A percentile compares a stretch with the other conserved stretches of the same genome.
Conservation (phyloP, 768 basidiomycete species). For the Tricholoma flavovirens region DNA sequence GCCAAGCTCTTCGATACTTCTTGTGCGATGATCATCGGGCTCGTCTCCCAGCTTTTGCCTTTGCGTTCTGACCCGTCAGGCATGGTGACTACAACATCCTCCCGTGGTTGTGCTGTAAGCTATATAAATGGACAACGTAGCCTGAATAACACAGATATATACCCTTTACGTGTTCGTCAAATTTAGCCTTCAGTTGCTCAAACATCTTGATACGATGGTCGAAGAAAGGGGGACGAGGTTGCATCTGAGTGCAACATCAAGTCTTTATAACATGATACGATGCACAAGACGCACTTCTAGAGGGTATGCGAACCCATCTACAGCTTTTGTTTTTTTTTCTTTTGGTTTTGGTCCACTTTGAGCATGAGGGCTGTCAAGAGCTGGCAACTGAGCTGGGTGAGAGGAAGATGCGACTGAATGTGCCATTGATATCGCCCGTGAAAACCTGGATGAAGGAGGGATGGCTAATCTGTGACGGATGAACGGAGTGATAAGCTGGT, state of each 20-base stretch:
- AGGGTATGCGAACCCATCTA: slow-evolving; percentile 42
- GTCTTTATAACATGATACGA: not conserved
- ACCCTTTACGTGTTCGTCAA: slow-evolving; percentile 80
- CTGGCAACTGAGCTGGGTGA: slow-evolving; percentile 42
- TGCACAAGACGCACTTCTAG: slow-evolving; percentile 47
- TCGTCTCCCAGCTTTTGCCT: slow-evolving; percentile 91
- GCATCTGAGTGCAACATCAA: slow-evolving; percentile 43
- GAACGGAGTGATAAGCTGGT: slow-evolving; percentile 24
- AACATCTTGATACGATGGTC: slow-evolving; percentile 88
- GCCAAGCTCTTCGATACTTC: slow-evolving; percentile 82
- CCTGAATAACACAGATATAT: slow-evolving; percentile 2
- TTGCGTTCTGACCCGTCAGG: slow-evolving; percentile 82
- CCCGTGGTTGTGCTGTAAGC: slow-evolving; percentile 64
- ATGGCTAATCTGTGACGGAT: slow-evolving; percentile 28
- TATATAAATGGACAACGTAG: not conserved
- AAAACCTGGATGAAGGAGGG: slow-evolving; percentile 10
- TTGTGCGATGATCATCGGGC: slow-evolving; percentile 86
- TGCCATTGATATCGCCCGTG: slow-evolving; percentile 42
- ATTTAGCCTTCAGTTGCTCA: slow-evolving; percentile 77
- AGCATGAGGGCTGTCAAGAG: slow-evolving; percentile 39
- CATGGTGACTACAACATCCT: slow-evolving; percentile 78
- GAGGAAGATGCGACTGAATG: slow-evolving; percentile 51
- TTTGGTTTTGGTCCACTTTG: slow-evolving; percentile 21
- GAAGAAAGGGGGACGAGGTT: slow-evolving; percentile 83
- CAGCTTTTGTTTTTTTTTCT: slow-evolving; percentile 42